Base-by-base conservation (phyloP, 768 basidiomycete species). In the Tulasnella calospora region DNA sequence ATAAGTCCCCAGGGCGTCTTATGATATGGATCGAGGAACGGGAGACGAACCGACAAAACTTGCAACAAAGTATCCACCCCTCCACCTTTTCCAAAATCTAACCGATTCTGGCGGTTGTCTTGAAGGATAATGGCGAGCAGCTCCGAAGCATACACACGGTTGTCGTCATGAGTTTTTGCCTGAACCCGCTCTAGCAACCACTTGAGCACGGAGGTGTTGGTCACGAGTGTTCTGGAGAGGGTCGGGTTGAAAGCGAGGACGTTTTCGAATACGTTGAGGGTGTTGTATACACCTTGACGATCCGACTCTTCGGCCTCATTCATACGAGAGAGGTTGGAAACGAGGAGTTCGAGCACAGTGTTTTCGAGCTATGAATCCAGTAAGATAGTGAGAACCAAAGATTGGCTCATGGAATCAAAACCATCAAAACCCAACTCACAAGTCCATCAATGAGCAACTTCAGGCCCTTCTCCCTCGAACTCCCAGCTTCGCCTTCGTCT, bases 251-350 rank as follows among this genome's bases (percentile, higher is more conserved):
- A 93, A 15, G 93, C 93, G 27, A 99, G 85, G 27, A 95, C 85
- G 83, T 98, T 99, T 84, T 99, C 98, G 82, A 98, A 95, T 72
- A 96, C 91, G 41, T 94, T 93, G n/a, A 99, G 85, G 41, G 97
- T 90, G 82, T 98, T 95, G 85, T 95, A 99, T 67, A 98, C 89
- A 9, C 98, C 98, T 83, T 94, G 93, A 71, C 90, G 87, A 83
- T 99, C 98, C 0, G 93, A 89, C 82, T 98, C 96, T 83, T 98
- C 96, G 27, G 85, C 84, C 84, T 98, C 96, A 81, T 96, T 94
- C n/a, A 99, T 84, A 36, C 98, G 91, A 67, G 88, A 85, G 30
- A 99, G 86, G 83, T 98, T 99, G 80, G 95, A 92, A 3, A 96
- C 95, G 9, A 98, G 88, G 3, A 99, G 85, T 83, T 98, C 96